Evolutionary conservation across 192 early-diverging fungal genomes (phyloP).

Genomic region (Coemansia sp.): DNA sequence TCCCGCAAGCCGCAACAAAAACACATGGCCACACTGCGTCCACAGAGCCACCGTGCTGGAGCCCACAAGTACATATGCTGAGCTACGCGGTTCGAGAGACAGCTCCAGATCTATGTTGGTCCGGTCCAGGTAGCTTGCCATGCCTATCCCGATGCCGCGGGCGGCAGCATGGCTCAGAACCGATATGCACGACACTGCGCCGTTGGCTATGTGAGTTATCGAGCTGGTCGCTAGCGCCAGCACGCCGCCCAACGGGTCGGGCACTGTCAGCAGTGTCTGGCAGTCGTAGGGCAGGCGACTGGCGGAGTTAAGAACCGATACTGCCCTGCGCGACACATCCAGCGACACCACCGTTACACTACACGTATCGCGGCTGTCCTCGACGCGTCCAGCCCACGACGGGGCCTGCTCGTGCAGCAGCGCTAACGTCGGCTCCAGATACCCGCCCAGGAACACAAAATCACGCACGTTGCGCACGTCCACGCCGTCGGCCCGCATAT

Average conservation of each 20-base stretch:
- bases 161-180: slow-evolving; percentile 73
- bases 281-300: slow-evolving; percentile 83
- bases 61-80: slow-evolving; percentile 62
- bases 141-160: slow-evolving; percentile 63
- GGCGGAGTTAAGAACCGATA: slow-evolving; percentile 80
- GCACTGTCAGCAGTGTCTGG: slow-evolving; percentile 66
- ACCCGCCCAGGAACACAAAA: slow-evolving; percentile 87
- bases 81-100: slow-evolving; percentile 63
- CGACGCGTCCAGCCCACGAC: slow-evolving; percentile 81
- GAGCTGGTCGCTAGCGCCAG: slow-evolving; percentile 78
- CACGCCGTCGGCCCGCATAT: slow-evolving; percentile 58
- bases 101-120: slow-evolving; percentile 62
- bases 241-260: slow-evolving; percentile 83
- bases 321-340: slow-evolving; percentile 67
- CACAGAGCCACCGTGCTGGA: slow-evolving; percentile 71
- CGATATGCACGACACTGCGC: slow-evolving; percentile 52
- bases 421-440: slow-evolving; percentile 90
- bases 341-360: slow-evolving; percentile 83
- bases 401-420: slow-evolving; percentile 85
- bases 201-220: slow-evolving; percentile 84
- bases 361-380: slow-evolving; percentile 61
- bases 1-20: slow-evolving; percentile 68
- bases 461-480: slow-evolving; percentile 81
- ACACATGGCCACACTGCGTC: slow-evolving; percentile 69
- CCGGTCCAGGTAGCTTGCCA: slow-evolving; percentile 53